Evolutionary conservation across 495 filamentous ascomycete species (phyloP).

Genomic region (Chlorociboria aeruginascens): DNA sequence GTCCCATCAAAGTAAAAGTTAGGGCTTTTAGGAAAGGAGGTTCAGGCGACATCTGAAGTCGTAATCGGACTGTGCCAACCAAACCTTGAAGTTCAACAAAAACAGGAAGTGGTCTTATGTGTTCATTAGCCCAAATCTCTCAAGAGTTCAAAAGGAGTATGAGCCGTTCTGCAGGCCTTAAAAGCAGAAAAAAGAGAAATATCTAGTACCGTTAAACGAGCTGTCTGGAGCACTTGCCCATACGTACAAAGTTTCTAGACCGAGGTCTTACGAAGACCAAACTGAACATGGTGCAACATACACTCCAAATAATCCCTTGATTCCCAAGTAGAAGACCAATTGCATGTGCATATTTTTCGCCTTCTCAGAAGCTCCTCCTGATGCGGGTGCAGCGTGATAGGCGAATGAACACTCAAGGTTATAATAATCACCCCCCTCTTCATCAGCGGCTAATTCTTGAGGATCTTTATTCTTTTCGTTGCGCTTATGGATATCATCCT

Average conservation of each 20-base stretch:
- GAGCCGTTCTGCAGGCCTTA: too few relatives aligned
- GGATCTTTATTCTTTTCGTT: slow-evolving; percentile 68
- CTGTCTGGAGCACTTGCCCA: too few relatives aligned
- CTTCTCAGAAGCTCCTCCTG: slow-evolving; percentile 55
- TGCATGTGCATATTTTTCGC: slow-evolving; percentile 93
- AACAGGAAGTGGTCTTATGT: slow-evolving; percentile 16
- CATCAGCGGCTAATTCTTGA: slow-evolving; percentile 76
- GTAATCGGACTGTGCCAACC: slow-evolving; percentile 73
- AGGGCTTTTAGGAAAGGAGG: slow-evolving; percentile 84
- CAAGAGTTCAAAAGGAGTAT: background rate
- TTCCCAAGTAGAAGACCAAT: slow-evolving; percentile 81
- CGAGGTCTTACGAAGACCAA: too few relatives aligned
- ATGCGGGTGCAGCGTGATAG: slow-evolving; percentile 76
- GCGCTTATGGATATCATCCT: slow-evolving; percentile 61
- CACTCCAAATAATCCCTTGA: slow-evolving; percentile 78
- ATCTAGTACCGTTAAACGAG: too few relatives aligned
- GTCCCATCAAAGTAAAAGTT: slow-evolving; percentile 86
- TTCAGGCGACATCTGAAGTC: slow-evolving; percentile 76
- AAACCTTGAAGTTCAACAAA: slow-evolving; percentile 72
- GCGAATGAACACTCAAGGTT: slow-evolving; percentile 90
- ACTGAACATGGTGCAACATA: background rate
- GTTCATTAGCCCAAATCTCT: background rate
- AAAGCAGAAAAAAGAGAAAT: too few relatives aligned
- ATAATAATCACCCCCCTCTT: slow-evolving; percentile 88
- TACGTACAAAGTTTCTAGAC: too few relatives aligned